A percentile compares a stretch with the other conserved stretches of the same genome.
Conservation (phyloP, 345 rosid genomes). For the Hirschfeldia incana region DNA sequence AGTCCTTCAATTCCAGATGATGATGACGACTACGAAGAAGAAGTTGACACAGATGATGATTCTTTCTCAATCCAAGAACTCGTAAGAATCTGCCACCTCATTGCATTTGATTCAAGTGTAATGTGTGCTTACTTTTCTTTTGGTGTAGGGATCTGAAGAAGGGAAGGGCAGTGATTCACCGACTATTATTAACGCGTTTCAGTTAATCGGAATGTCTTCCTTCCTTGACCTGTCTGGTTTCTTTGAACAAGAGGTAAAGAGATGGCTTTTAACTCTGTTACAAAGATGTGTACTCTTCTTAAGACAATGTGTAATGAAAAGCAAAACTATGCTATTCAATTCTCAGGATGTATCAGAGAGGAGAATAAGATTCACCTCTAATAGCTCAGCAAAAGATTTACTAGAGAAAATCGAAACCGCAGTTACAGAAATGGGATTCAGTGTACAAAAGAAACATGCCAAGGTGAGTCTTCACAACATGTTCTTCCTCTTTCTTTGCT, state of each 20-base stretch:
- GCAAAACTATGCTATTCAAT: not conserved
- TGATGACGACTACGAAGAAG: slow-evolving; percentile 73
- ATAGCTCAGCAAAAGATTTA: slow-evolving; percentile 67
- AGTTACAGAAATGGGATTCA: slow-evolving; percentile 82
- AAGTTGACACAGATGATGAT: slow-evolving; percentile 49
- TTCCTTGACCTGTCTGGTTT: slow-evolving; percentile 92
- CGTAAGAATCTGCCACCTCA: slow-evolving; percentile 40
- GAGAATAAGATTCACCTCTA: slow-evolving; percentile 88
- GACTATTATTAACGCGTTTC: slow-evolving; percentile 78
- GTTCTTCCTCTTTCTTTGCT: not conserved
- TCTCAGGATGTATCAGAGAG: slow-evolving; percentile 83
- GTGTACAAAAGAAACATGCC: slow-evolving; percentile 78
- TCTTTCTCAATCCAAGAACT: slow-evolving; percentile 54
- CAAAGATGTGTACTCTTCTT: slow-evolving; percentile 14
- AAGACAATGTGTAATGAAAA: not conserved
- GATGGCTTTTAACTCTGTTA: not conserved
- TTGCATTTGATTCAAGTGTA: slow-evolving; percentile 1
- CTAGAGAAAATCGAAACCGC: slow-evolving; percentile 69
- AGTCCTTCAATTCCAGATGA: slow-evolving; percentile 50
- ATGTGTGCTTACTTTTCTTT: slow-evolving; percentile 10
- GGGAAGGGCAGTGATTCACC: slow-evolving; percentile 58
- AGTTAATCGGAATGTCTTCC: slow-evolving; percentile 95
- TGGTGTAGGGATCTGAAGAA: slow-evolving; percentile 52
- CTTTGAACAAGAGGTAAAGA: slow-evolving; percentile 80
- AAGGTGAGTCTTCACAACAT: slow-evolving; percentile 48